phyloP scores from a whole-genome alignment of 306 rosid genomes.

The Heteromeles arbutifolia region DNA sequence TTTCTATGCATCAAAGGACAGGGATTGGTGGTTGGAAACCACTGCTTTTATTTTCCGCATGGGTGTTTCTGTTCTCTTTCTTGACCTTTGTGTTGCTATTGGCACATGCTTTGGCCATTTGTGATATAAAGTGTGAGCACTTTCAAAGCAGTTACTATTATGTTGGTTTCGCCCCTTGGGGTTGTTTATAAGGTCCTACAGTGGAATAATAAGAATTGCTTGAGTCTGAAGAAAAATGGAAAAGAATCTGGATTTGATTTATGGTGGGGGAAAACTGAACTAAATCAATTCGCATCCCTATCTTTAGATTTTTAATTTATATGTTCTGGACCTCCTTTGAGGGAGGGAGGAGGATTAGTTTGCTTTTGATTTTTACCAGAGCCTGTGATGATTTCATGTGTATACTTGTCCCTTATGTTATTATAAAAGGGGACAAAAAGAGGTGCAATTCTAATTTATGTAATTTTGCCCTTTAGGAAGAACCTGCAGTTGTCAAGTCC shows the following conservation, averaged over 20 bases:
- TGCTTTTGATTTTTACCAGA: neutral
- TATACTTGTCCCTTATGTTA: neutral
- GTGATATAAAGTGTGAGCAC: neutral
- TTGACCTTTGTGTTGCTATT: neutral
- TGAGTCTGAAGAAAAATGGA: neutral
- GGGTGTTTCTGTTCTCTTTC: neutral
- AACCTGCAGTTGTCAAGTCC: slow-evolving; percentile 74
- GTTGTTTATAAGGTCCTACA: neutral
- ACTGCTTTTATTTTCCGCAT: neutral
- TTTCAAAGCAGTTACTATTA: neutral
- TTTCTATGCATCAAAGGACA: neutral
- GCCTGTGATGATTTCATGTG: neutral
- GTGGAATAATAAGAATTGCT: neutral
- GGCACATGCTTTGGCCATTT: neutral
- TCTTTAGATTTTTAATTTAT: neutral
- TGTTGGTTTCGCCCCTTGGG: neutral
- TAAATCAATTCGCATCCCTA: neutral
- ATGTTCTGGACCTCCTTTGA: neutral
- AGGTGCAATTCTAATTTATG: neutral
- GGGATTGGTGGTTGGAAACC: neutral
- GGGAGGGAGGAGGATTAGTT: neutral
- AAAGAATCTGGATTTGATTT: neutral
- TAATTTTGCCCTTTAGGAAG: slow-evolving; percentile 46
- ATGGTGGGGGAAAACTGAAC: neutral
- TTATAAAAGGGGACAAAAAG: neutral